Percentiles rank a stretch among this genome's conserved stretches.
Evolutionary conservation across 805 yeast species (phyloP).

Genomic region (Suhomyces xylopsoci): DNA sequence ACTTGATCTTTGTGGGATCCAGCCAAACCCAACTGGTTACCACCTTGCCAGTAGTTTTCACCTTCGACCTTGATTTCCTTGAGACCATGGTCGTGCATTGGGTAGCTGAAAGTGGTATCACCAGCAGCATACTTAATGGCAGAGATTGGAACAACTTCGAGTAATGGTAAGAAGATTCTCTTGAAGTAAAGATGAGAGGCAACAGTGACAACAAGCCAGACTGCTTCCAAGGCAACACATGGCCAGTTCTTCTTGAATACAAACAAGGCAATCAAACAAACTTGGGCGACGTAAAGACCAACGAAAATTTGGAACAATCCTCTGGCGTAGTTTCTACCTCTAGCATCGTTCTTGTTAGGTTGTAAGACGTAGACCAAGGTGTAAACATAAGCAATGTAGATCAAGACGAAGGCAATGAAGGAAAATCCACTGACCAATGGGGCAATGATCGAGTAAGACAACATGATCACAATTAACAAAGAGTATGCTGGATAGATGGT

Average conservation of each 20-base stretch:
- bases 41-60: conserved; percentile 45
- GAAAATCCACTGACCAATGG: conserved; percentile 70
- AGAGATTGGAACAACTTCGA: conserved; percentile 68
- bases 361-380: conserved; percentile 60
- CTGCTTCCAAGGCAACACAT: conserved; percentile 65
- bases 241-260: conserved; percentile 81
- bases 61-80: conserved; percentile 55
- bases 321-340: conserved; percentile 72
- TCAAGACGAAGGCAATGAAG: conserved; percentile 52
- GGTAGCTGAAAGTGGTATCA: conserved; percentile 48
- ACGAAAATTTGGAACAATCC: conserved; percentile 72
- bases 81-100: conserved; percentile 62
- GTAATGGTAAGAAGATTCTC: conserved; percentile 56
- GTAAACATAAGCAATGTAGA: conserved; percentile 63
- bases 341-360: conserved; percentile 54
- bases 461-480: conserved; percentile 65
- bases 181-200: conserved; percentile 57
- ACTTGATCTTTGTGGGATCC: conserved; percentile 18
- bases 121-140: conserved; percentile 50
- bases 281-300: conserved; percentile 67
- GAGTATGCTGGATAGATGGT: conserved; percentile 76
- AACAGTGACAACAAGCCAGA: conserved; percentile 57
- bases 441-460: conserved; percentile 76
- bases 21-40: conserved; percentile 37
- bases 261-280: conserved; percentile 67